Evolutionary conservation across 176 grass and related monocot genomes (phyloP).

Genomic region (Miscanthus lutarioriparius): DNA sequence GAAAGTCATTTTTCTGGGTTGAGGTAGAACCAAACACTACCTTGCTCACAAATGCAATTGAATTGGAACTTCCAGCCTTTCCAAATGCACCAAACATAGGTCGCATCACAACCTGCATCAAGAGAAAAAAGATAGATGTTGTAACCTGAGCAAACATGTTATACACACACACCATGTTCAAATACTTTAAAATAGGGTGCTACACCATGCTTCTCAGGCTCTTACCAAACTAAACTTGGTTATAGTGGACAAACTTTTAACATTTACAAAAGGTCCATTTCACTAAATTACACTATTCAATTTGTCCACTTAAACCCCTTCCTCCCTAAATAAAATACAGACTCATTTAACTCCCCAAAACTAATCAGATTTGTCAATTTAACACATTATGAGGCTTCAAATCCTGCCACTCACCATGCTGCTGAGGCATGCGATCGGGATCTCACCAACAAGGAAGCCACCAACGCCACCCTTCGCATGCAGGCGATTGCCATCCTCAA

Average conservation of each 20-base stretch:
- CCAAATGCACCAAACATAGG: slow-evolving; percentile 98
- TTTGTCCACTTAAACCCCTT: background rate
- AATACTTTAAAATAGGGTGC: background rate
- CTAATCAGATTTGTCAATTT: background rate
- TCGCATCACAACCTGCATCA: slow-evolving; percentile 79
- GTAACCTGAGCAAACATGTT: background rate
- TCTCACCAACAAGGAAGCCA: too few relatives aligned
- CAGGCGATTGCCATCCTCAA: too few relatives aligned
- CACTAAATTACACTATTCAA: background rate
- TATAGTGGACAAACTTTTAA: background rate
- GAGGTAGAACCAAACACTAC: slow-evolving; percentile 31
- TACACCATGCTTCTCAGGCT: background rate
- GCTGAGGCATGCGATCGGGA: too few relatives aligned
- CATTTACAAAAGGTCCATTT: background rate
- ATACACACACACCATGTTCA: background rate
- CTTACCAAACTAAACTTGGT: background rate
- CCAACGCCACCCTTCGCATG: too few relatives aligned
- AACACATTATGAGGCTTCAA: too few relatives aligned
- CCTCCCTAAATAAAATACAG: background rate
- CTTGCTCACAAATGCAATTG: slow-evolving; percentile 98
- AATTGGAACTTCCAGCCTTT: slow-evolving; percentile 80
- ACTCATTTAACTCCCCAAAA: background rate
- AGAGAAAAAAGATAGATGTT: slow-evolving; percentile 31
- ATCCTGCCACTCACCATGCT: too few relatives aligned
- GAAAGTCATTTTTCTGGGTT: background rate